A percentile compares a stretch with the other conserved stretches of the same genome.
Conservation (phyloP, 75 land plant species). For the Sequoiadendron giganteum region DNA sequence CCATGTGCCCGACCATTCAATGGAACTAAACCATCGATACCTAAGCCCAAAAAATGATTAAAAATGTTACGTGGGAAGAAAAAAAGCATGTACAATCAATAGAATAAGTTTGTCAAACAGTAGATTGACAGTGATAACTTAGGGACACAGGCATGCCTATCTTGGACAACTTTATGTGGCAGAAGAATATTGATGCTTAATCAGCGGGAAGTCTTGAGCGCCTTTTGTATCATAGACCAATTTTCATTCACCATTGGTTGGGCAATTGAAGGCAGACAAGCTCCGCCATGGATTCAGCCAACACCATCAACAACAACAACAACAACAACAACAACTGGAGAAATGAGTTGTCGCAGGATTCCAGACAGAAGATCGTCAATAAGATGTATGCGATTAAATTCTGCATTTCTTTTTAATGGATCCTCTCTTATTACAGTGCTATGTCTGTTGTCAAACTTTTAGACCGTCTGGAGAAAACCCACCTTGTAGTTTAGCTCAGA, state of each 20-base stretch:
- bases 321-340: not conserved
- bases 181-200: not conserved
- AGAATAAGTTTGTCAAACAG: too few relatives aligned
- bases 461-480: not conserved
- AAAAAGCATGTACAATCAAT: too few relatives aligned
- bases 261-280: not conserved
- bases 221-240: not conserved
- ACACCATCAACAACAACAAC: not conserved
- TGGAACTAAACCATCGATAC: too few relatives aligned
- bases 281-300: not conserved
- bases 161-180: not conserved
- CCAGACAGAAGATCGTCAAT: conserved; percentile 9
- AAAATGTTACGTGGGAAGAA: too few relatives aligned
- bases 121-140: too few relatives aligned
- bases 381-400: not conserved
- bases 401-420: not conserved
- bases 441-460: not conserved
- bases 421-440: not conserved
- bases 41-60: too few relatives aligned
- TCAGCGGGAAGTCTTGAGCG: not conserved
- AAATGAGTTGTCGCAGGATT: not conserved
- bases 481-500: not conserved
- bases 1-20: too few relatives aligned
- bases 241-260: not conserved
- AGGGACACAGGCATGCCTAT: too few relatives aligned